Evolutionary conservation across 352 stramenopile species (phyloP).

Genomic region (Phytophthora rubi): DNA sequence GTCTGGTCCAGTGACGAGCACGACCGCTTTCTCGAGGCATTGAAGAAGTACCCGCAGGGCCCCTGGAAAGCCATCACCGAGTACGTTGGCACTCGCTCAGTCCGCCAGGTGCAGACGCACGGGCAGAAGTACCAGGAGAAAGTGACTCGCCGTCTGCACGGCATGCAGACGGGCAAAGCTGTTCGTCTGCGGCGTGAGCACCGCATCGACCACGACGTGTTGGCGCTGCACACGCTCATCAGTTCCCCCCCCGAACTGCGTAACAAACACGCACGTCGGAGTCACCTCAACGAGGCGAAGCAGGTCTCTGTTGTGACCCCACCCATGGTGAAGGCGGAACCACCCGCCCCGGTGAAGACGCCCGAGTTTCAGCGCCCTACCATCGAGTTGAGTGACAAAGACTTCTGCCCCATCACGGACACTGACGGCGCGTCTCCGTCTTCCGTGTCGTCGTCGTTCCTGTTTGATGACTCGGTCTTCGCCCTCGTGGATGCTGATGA

Average conservation of each 20-base stretch:
- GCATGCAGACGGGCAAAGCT: constrained; percentile 62
- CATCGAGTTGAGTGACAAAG: constrained; percentile 24
- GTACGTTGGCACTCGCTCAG: constrained; percentile 53
- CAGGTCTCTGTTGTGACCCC: constrained; percentile 1
- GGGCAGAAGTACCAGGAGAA: constrained; percentile 80
- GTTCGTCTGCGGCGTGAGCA: constrained; percentile 58
- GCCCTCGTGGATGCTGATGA: constrained; percentile 34
- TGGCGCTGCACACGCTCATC: constrained; percentile 46
- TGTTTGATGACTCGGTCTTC: constrained; percentile 26
- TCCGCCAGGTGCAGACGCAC: constrained; percentile 75
- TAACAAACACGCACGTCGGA: constrained; percentile 33
- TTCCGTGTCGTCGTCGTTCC: constrained; percentile 38
- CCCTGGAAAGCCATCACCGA: constrained; percentile 60
- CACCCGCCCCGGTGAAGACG: constrained; percentile 1
- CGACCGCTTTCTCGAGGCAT: constrained; percentile 59
- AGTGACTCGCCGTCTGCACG: constrained; percentile 61
- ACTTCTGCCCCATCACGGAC: constrained; percentile 10
- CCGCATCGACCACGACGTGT: constrained; percentile 63
- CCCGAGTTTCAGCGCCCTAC: constrained; percentile 31
- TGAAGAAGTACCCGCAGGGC: constrained; percentile 56
- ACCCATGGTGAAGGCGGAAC: neutral
- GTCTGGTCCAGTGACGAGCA: constrained; percentile 69
- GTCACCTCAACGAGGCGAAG: constrained; percentile 13
- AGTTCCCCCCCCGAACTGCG: constrained; percentile 28
- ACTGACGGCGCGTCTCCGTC: constrained; percentile 42